Evolutionary conservation across 352 stramenopile genomes (phyloP), one percentile per base, ranked within the genome.

Genomic region (Globisporangium uncinulatum): DNA sequence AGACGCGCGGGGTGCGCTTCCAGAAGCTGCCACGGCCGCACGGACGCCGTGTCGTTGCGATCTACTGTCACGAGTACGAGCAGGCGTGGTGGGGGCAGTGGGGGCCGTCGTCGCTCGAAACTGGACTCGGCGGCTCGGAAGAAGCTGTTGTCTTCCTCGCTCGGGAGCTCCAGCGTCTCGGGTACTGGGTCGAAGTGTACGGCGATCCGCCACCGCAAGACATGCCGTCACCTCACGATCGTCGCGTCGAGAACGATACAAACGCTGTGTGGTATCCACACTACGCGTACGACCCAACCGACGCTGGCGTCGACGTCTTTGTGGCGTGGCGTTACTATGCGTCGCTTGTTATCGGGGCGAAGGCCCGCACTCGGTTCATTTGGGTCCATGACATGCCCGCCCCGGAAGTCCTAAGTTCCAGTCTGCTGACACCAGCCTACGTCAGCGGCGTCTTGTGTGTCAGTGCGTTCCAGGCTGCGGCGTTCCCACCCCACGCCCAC

Each of bases 1-100:
- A 66, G 15, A 61, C 50, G 8, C 55, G 51, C 44, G 77, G 73
- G 0, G 54, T 34, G 9, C 10, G 43, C 21, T 67, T 83, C 37
- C 17, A 9, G 0, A 84, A 87, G 52, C 51, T 63, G 8, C 41
- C 55, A 21, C 70, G 72, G 32, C 59, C 71, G 29, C 29, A 51
- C 11, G 56, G 58, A 11, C 65, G 67, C 34, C 53, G 62, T 13
- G 66, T 87, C 0, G 54, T 98, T 1, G 85, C 72, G 0, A 77
- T 98, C 24, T 97, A 96, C 63, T 98, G 92, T 72, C 59, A 97
- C 59, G 91, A 98, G 57, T 98, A 97, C 51, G 84, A 73, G 0
- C 85, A 97, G 47, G 79, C 75, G 14, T 97, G 89, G 91, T 97
- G 90, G 88, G 71, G 69, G 0, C 42, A 79, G 10, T 97, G 91